Base-by-base conservation (phyloP, 129 eudicot genomes). In the Pseudognaphalium luteoalbum region DNA sequence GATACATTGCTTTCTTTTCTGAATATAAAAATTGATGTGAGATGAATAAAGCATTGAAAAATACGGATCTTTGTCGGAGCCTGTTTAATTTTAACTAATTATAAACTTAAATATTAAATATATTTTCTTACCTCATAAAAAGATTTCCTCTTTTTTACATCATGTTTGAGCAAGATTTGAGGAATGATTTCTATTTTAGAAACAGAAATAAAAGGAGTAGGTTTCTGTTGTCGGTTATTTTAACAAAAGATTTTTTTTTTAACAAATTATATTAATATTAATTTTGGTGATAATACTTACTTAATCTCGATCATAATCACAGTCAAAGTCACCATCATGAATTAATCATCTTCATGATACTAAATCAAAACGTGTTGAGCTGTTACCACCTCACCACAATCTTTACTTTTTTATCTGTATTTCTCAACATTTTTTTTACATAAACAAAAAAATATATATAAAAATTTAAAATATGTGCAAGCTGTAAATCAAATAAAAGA, bases 401-500 rank as follows among this genome's bases (percentile, higher is more conserved):
- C 59, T 14, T n/a, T 50, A 28, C 8, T 56, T 15, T 34, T 12
- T 41, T 3, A 41, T 41, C 14, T 12, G 9, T 41, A 8, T 41
- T 41, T 60, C 33, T 74, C 22, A 56, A 33, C 30, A 12, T 7
- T 3, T 42, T 21, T 7, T 3, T 42, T 21, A 35, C n/a, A 14
- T 12, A 12, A n/a, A n/a, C n/a, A n/a, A 11, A 42, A 42, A 60
- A 4, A 7, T 21, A 39, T 25, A 58, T 1, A 4, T 10, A 41
- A 32, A 52, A 17, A 10, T 52, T 30, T 2, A 19, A 4, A 35
- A 10, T 77, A 4, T 3, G n/a, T 83, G 85, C 90, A 80, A 83
- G 85, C 85, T 86, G 87, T 83, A 85, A 82, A 78, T 74, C 64
- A 68, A 85, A 74, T 71, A 68, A 71, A 76, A n/a, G 73, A 67